Conservation (phyloP, 192 early-diverging fungal species). For the Gigaspora rosea region DNA sequence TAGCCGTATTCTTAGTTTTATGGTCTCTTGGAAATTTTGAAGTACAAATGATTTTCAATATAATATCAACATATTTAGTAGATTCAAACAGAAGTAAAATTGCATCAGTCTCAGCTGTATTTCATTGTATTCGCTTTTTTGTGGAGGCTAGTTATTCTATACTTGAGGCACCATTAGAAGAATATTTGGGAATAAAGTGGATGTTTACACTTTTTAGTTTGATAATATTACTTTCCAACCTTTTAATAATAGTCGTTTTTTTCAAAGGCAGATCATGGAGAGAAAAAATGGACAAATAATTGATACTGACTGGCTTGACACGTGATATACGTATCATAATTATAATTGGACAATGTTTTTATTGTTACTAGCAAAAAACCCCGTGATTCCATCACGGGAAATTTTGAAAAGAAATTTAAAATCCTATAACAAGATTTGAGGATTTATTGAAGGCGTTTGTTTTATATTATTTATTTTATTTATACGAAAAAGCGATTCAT, state of each 20-base stretch:
- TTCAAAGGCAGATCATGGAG: conserved; percentile 6
- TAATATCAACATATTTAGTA: conserved; percentile 1
- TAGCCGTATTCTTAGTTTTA: conserved; percentile 27
- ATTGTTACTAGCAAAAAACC: too few relatives aligned
- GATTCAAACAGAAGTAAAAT: neutral
- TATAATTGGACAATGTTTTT: too few relatives aligned
- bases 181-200: neutral
- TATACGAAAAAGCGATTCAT: too few relatives aligned
- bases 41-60: neutral
- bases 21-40: conserved; percentile 29
- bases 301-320: neutral
- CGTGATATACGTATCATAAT: too few relatives aligned
- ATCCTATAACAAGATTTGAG: too few relatives aligned
- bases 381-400: too few relatives aligned
- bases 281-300: conserved; percentile 7
- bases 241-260: neutral
- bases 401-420: too few relatives aligned
- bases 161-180: neutral
- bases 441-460: too few relatives aligned
- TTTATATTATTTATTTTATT: too few relatives aligned
- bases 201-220: neutral
- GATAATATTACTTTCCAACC: neutral
- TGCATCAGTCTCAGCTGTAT: conserved; percentile 2
- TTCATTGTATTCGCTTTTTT: neutral
- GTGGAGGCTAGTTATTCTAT: neutral